Percentiles rank a stretch among this genome's conserved stretches.
Conservation (phyloP, 495 filamentous ascomycete genomes). For the Cenococcum geophilum region DNA sequence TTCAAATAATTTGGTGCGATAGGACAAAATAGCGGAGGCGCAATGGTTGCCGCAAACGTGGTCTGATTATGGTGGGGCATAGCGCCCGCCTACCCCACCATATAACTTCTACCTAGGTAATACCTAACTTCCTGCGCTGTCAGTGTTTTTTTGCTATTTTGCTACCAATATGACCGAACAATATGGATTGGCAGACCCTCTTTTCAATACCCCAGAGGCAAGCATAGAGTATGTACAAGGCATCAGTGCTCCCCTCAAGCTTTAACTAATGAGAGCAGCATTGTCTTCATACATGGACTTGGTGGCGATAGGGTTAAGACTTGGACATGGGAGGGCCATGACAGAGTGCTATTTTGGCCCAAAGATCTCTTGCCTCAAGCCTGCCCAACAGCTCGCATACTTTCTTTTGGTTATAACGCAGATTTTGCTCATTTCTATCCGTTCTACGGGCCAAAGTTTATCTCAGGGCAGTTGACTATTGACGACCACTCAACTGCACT, state of each 20-base stretch:
- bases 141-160: neutral
- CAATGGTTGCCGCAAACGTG: neutral
- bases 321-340: constrained; percentile 13
- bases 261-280: constrained; percentile 12
- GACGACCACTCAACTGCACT: constrained; percentile 9
- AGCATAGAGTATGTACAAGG: constrained; percentile 13
- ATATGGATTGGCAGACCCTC: constrained; percentile 8
- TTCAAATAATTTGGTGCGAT: neutral
- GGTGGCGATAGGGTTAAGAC: constrained; percentile 11
- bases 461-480: neutral
- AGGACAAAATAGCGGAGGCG: neutral
- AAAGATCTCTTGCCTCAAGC: constrained; percentile 12
- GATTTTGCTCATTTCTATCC: constrained; percentile 5
- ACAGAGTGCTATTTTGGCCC: constrained; percentile 10
- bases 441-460: constrained; percentile 5
- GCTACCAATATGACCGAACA: constrained; percentile 1
- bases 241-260: neutral
- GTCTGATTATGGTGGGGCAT: neutral
- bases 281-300: constrained; percentile 20
- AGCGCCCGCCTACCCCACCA: neutral
- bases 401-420: constrained; percentile 10
- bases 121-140: neutral
- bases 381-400: constrained; percentile 14
- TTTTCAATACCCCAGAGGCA: constrained; percentile 8
- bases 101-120: neutral